phyloP scores from a whole-genome alignment of 129 eudicot species.

The Apium graveolens region DNA sequence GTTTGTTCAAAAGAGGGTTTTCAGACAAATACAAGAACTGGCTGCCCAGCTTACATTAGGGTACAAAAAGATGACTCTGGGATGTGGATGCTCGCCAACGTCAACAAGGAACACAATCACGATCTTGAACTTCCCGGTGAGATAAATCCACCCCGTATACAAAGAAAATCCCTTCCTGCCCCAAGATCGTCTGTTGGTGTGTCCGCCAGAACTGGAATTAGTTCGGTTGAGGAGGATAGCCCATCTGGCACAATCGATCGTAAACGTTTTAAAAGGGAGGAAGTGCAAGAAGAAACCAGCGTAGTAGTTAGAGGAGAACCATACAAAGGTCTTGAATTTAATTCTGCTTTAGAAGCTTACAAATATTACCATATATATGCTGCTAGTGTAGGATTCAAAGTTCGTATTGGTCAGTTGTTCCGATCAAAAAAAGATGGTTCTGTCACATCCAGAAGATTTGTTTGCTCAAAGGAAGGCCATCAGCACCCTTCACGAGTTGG shows the following conservation, averaged over 20 bases:
- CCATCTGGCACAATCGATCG: constrained; percentile 53
- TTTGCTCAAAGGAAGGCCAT: constrained; percentile 88
- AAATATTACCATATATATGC: constrained; percentile 64
- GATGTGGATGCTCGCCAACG: constrained; percentile 72
- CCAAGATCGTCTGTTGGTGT: constrained; percentile 36
- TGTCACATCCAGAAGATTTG: constrained; percentile 76
- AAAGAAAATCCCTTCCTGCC: constrained; percentile 44
- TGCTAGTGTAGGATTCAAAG: constrained; percentile 51
- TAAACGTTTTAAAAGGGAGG: constrained; percentile 70
- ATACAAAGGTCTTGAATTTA: constrained; percentile 61
- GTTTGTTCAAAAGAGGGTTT: constrained; percentile 87
- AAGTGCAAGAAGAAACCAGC: constrained; percentile 27
- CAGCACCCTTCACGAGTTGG: constrained; percentile 93
- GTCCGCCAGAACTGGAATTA: constrained; percentile 61
- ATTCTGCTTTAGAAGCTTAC: constrained; percentile 67
- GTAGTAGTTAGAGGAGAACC: constrained; percentile 49
- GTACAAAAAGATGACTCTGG: constrained; percentile 72
- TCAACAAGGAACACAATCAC: constrained; percentile 78
- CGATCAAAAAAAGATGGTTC: constrained; percentile 85
- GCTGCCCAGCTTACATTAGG: constrained; percentile 78
- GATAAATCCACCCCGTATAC: constrained; percentile 35
- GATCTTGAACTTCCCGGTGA: constrained; percentile 63
- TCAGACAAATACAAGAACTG: constrained; percentile 69
- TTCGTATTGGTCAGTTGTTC: constrained; percentile 73
- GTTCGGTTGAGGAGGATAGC: constrained; percentile 67